A percentile compares a stretch with the other conserved stretches of the same genome.
These are phyloP conservation scores for Lyophyllum atratum DNA, from an alignment of 768 basidiomycete genomes.

Conservation along the genomic window DNA sequence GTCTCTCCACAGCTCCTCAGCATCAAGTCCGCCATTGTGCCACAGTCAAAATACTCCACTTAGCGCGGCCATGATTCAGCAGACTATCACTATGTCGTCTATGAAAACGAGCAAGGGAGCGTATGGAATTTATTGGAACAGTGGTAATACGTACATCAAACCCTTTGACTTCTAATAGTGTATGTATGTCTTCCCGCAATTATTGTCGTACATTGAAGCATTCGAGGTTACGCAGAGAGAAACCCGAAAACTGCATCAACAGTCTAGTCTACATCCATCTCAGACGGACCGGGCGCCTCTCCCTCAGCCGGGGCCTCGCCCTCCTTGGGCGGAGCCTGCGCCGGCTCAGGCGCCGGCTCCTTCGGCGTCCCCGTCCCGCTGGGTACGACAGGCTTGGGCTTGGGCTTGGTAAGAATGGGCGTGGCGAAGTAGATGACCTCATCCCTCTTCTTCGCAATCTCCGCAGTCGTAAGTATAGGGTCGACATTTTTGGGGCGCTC, in stretches of 20 bases:
- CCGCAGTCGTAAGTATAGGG: slow-evolving; percentile 76
- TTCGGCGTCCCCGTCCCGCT: slow-evolving; percentile 74
- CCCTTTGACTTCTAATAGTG: slow-evolving; percentile 19
- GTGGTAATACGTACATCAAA: slow-evolving; percentile 14
- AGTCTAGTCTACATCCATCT: slow-evolving; percentile 85
- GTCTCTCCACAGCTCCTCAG: too few species aligned
- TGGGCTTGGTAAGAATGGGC: slow-evolving; percentile 89
- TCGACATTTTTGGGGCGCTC: slow-evolving; percentile 90
- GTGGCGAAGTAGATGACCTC: slow-evolving; percentile 89
- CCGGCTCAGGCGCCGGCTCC: slow-evolving; percentile 54
- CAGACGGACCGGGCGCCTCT: slow-evolving; percentile 53
- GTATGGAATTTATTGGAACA: slow-evolving; percentile 4
- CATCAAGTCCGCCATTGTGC: too few species aligned
- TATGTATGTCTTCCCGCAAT: slow-evolving; percentile 13
- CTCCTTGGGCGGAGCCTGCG: slow-evolving; percentile 34
- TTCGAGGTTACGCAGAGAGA: background rate
- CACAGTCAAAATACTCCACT: too few species aligned
- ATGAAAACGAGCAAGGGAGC: background rate
- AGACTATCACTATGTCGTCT: too few species aligned
- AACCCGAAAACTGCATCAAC: background rate
- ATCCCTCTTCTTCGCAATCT: slow-evolving; percentile 90
- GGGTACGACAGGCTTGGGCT: slow-evolving; percentile 81
- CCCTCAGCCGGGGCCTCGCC: slow-evolving; percentile 29
- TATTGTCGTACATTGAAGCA: slow-evolving; percentile 17
- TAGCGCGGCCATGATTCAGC: too few species aligned